Base-by-base conservation (phyloP, 306 rosid species). In the Vicia sativa region DNA sequence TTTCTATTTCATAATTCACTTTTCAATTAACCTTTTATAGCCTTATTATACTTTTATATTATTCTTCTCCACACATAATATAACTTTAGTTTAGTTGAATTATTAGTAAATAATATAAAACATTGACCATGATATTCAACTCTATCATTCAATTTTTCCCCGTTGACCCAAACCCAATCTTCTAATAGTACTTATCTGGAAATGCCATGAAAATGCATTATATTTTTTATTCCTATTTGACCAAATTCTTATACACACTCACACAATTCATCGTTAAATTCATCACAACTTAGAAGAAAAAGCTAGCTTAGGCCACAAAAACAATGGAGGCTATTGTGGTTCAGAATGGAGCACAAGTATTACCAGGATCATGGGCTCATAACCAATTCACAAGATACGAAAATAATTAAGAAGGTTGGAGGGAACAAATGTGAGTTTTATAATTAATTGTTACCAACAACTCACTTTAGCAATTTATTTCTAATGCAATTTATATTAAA, bases 401-500 rank as follows among this genome's bases (percentile, higher is more conserved):
- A 37, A 60, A 73, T 4, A 18, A 37, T 5, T 19, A 19, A 2
- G 7, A 10, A 3, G 5, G 37, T 11, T 58, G 74, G 74, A 15
- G 72, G 39, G 53, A 76, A 76, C 15, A 76, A 1, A 76, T 3
- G 39, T 16, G 73, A 15, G 81, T n/a, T n/a, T n/a, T n/a, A n/a
- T n/a, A n/a, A n/a, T n/a, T n/a, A n/a, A n/a, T n/a, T n/a, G n/a
- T n/a, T n/a, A n/a, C n/a, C n/a, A n/a, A n/a, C n/a, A n/a, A n/a
- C n/a, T n/a, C n/a, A n/a, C n/a, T n/a, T n/a, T n/a, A n/a, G n/a
- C n/a, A n/a, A n/a, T n/a, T n/a, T n/a, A n/a, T n/a, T n/a, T n/a
- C n/a, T n/a, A n/a, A n/a, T n/a, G n/a, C n/a, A n/a, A n/a, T n/a
- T n/a, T n/a, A n/a, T n/a, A n/a, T n/a, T n/a, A n/a, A n/a, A n/a